Evolutionary conservation across 2,329 filamentous ascomycete genomes (phyloP), one percentile per base, ranked within the genome.

Genomic region (Aspergillus nomiae): DNA sequence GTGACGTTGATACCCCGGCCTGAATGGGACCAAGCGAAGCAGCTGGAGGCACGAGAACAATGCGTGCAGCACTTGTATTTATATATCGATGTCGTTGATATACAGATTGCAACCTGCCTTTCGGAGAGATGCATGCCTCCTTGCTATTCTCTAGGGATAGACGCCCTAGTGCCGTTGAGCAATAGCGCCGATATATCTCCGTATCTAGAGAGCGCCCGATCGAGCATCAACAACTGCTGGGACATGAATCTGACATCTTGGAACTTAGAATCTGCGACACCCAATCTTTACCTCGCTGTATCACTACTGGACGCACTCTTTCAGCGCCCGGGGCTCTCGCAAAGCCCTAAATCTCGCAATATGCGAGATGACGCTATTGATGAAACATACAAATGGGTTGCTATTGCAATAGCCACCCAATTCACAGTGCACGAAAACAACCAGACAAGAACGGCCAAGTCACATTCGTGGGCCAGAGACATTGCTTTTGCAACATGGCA

Each of bases 51-150:
- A 14, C 19, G 30, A 10, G 50, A 55, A 14, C 12, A 10, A 38
- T 45, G 48, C 28, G 45, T 51, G 26, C 58, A 65, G 26, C 54
- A 56, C 26, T 62, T 67, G 14, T 59, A 54, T 38, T 48, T 67
- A 34, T 67, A 66, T 34, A 43, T 67, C 16, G 58, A 66, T 58
- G 41, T 65, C 24, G 26, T 62, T n/a, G 65, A 67, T 41, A 58
- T 62, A n/a, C 63, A 61, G 6, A 12, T 67, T 5, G 46, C 65
- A 26, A 4, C 58, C 8, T 63, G 61, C 50, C 63, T 67, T 14
- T 63, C 50, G 14, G 45, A 56, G 26, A 50, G 54, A 32, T 48
- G 59, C 57, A 66, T 67, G 61, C 65, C 56, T 19, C 65, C 59
- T 56, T 45, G 58, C 24, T 59, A 65, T 48, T 50, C 61, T 38